Percentiles rank a stretch among this genome's conserved stretches.
These are phyloP conservation scores for Daldinia sp. DNA, from an alignment of 2,329 filamentous ascomycete genomes.

Conservation along the genomic window DNA sequence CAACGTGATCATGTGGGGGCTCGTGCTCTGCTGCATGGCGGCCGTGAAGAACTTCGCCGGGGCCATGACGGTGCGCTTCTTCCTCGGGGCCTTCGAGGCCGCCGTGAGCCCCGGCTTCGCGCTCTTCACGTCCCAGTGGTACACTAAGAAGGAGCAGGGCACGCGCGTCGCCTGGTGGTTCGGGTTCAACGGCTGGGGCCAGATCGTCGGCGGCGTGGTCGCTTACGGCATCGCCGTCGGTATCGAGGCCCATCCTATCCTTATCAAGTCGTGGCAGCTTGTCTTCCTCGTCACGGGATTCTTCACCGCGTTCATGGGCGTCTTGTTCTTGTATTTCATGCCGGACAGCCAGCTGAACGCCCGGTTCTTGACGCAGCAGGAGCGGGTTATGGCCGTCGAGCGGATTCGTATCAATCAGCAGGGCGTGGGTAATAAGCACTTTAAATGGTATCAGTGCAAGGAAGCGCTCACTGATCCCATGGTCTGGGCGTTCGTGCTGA, in stretches of 20 bases:
- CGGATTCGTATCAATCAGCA: constrained; percentile 74
- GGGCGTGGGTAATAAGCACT: constrained; percentile 76
- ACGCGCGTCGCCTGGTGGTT: constrained; percentile 50
- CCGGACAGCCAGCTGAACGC: constrained; percentile 58
- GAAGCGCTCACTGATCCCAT: constrained; percentile 55
- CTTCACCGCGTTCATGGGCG: constrained; percentile 62
- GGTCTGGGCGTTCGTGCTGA: constrained; percentile 55
- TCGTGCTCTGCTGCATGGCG: constrained; percentile 50
- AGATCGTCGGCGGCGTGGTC: constrained; percentile 56
- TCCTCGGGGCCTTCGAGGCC: constrained; percentile 58
- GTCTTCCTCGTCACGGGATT: constrained; percentile 67
- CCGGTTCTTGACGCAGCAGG: constrained; percentile 65
- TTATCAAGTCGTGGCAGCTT: constrained; percentile 75
- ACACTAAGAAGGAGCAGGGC: constrained; percentile 50
- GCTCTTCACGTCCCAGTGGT: constrained; percentile 53
- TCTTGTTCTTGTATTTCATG: constrained; percentile 63
- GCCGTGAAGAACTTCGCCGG: constrained; percentile 55
- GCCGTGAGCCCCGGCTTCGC: constrained; percentile 51
- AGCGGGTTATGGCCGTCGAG: constrained; percentile 64
- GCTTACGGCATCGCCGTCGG: constrained; percentile 63
- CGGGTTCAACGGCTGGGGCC: constrained; percentile 53
- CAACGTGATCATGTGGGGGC: constrained; percentile 74
- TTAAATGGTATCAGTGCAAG: constrained; percentile 70
- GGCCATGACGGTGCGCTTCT: constrained; percentile 56
- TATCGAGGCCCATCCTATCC: constrained; percentile 53